Conservation (phyloP, 345 rosid genomes). For the Populus nigra region DNA sequence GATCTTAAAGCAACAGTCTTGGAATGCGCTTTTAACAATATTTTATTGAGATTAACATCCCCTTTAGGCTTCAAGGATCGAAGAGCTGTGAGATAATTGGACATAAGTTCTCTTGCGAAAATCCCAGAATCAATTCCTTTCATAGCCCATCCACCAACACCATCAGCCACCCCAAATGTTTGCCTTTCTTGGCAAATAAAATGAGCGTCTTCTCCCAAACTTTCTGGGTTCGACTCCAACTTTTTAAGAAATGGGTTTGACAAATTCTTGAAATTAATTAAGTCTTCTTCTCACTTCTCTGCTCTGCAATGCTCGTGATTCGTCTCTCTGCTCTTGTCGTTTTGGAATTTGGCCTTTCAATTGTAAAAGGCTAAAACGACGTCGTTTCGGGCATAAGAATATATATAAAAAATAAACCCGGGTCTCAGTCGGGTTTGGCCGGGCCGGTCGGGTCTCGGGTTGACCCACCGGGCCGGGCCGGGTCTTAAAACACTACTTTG, state of each 20-base stretch:
- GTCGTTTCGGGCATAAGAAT: too few relatives aligned
- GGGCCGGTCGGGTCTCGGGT: too few relatives aligned
- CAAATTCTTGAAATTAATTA: too few relatives aligned
- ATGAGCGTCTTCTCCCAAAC: conserved; percentile 23
- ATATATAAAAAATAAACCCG: too few relatives aligned
- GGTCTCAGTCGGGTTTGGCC: too few relatives aligned
- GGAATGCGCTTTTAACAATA: conserved; percentile 9
- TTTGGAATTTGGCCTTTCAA: too few relatives aligned
- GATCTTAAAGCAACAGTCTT: conserved; percentile 14
- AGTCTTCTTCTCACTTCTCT: too few relatives aligned
- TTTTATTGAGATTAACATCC: neutral
- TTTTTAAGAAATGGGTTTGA: too few relatives aligned
- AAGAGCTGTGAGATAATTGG: neutral
- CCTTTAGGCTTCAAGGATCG: neutral
- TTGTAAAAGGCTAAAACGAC: too few relatives aligned
- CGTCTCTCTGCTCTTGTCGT: too few relatives aligned
- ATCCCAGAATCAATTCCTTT: conserved; percentile 15
- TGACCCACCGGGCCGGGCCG: too few relatives aligned
- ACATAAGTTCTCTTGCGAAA: conserved; percentile 21
- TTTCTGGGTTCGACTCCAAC: neutral
- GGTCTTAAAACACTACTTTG: neutral
- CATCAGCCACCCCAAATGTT: conserved; percentile 26
- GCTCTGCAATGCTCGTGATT: too few relatives aligned
- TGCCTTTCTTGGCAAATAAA: conserved; percentile 7
- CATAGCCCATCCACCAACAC: conserved; percentile 21